Base-by-base conservation (phyloP, 345 rosid species). In the Boechera divaricarpa region DNA sequence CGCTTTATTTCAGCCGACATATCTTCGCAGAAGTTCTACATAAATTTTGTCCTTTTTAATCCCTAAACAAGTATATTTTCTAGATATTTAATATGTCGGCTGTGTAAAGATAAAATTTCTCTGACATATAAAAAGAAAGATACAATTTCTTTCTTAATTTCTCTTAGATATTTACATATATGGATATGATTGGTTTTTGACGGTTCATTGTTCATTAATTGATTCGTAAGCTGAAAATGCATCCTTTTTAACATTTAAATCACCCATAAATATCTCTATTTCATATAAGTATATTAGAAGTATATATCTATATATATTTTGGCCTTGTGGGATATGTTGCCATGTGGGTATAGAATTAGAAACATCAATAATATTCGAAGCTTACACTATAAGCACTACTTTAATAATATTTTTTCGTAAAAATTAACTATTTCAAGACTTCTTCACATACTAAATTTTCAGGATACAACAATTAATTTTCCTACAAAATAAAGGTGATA, bases 51-150 rank as follows among this genome's bases (percentile, higher is more conserved):
- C 10, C 18, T 6, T 41, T 63, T 49, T 4, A 10, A 72, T 54
- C 56, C 56, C 48, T 42, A 39, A 55, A 54, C 63, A 64, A 33
- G 38, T 73, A 63, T 73, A 33, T 44, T 45, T 55, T 44, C 31
- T 10, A 65, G 77, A 74, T 74, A 65, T 57, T 65, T 64, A 42
- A 6, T 38, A 65, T 64, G 77, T 74, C 77, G 77, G 77, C 56
- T 67, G 7, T 42, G 21, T 38, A 64, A 64, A 65, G 57, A 13
- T 55, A 12, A 12, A 35, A 18, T 3, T 41, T 53, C 8, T 53
- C 54, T 73, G 33, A 63, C 70, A 4, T 16, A 11, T 38, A 36
- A 38, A 21, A 72, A 36, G 69, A 51, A 16, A 28, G 42, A 38
- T 51, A 28, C 39, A 21, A 21, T 21, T 21, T 21, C 24, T 21